Percentiles rank a stretch among this genome's conserved stretches.
phyloP scores from a whole-genome alignment of 2,329 filamentous ascomycete genomes.

The Fusarium vanettenii region DNA sequence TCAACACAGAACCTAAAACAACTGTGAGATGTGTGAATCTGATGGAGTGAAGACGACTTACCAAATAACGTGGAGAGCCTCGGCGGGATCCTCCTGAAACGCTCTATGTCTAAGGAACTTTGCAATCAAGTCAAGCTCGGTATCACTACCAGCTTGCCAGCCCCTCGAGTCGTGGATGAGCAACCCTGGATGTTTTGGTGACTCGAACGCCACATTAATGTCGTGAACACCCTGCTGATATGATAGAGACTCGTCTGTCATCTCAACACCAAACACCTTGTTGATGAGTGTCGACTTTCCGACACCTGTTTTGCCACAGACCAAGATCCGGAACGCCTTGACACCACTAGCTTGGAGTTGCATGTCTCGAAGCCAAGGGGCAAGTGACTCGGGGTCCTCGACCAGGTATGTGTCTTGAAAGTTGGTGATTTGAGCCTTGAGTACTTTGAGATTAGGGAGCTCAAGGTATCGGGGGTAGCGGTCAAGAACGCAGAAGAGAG shows the following conservation, averaged over 20 bases:
- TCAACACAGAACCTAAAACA: conserved; percentile 39
- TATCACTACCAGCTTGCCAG: conserved; percentile 41
- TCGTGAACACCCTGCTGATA: conserved; percentile 42
- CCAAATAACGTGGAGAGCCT: conserved; percentile 42
- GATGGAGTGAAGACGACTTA: background rate
- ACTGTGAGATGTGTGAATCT: background rate
- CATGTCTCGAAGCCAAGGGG: conserved; percentile 39
- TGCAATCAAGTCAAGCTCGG: conserved; percentile 39
- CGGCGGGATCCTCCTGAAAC: conserved; percentile 40
- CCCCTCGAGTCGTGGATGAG: conserved; percentile 42
- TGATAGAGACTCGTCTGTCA: conserved; percentile 38
- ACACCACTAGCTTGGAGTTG: conserved; percentile 39
- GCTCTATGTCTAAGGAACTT: conserved; percentile 42
- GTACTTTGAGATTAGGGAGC: conserved; percentile 23
- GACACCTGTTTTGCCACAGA: conserved; percentile 41
- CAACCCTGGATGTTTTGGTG: conserved; percentile 38
- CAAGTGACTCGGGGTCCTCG: conserved; percentile 9
- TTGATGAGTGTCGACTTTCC: conserved; percentile 44
- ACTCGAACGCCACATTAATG: conserved; percentile 42
- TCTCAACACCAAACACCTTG: conserved; percentile 43
- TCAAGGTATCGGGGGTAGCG: conserved; percentile 37
- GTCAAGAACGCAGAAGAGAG: conserved; percentile 39
- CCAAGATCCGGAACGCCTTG: conserved; percentile 40
- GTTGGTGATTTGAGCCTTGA: conserved; percentile 33
- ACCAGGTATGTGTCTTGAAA: conserved; percentile 35